These are phyloP conservation scores for Nakazawaea ishiwadae DNA, from an alignment of 805 yeast genomes.

Conservation along the genomic window DNA sequence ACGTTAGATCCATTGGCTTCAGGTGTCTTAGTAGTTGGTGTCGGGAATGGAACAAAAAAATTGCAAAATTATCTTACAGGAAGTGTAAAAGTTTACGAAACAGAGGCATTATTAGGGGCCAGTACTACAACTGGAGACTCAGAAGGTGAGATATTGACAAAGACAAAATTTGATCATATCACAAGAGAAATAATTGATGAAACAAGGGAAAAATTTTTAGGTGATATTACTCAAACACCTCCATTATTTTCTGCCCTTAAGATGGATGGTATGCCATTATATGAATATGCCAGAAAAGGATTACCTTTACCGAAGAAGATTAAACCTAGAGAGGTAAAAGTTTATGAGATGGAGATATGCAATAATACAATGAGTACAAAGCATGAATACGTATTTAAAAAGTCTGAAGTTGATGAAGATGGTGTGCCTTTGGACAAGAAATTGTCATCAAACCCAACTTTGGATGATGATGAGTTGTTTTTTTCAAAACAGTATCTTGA, in stretches of 20 bases:
- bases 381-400: conserved; percentile 47
- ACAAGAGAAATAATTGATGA: conserved; percentile 44
- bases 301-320: conserved; percentile 81
- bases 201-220: conserved; percentile 64
- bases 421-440: conserved; percentile 38
- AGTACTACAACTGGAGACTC: conserved; percentile 92
- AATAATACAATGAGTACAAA: conserved; percentile 48
- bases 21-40: conserved; percentile 90
- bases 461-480: conserved; percentile 58
- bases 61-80: conserved; percentile 67
- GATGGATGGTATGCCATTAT: conserved; percentile 89
- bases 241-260: conserved; percentile 93
- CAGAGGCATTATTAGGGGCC: conserved; percentile 82
- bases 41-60: conserved; percentile 88
- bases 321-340: conserved; percentile 64
- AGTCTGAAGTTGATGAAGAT: conserved; percentile 41
- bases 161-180: conserved; percentile 52
- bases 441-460: conserved; percentile 41
- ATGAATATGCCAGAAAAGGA: conserved; percentile 91
- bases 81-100: conserved; percentile 74
- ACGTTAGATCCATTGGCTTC: conserved; percentile 93
- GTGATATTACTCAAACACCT: conserved; percentile 82
- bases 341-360: conserved; percentile 49
- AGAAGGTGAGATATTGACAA: conserved; percentile 75
- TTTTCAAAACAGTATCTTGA: conserved; percentile 54